Evolutionary conservation across 2,329 filamentous ascomycete species (phyloP), one percentile per base, ranked within the genome.

Genomic region (Davidsoniella neocaledoniae): DNA sequence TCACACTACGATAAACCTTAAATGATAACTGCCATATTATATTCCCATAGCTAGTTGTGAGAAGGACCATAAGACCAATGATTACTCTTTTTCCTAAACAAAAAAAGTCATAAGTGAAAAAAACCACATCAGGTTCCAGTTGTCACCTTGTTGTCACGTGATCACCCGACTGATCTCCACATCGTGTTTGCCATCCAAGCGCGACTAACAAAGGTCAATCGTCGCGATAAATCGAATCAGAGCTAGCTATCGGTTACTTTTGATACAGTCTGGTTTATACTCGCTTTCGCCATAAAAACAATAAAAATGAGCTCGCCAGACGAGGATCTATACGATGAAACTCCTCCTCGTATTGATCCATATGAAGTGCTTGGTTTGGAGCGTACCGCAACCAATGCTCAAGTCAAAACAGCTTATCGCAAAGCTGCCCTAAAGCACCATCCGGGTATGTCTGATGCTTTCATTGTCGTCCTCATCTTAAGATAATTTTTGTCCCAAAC

Each of bases 371-470:
- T 98, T 7, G 75, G 71, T 19, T 64, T 98, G 39, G 72, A 80
- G 37, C 76, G 77, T 54, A 69, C 75, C 48, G 87, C 87, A 12
- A 84, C 83, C 0, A 67, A 78, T 39, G 79, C 86, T 54, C 77
- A 94, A 59, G 76, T 98, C 67, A 95, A 93, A 63, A 79, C 77
- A 16, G 86, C 90, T 16, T 98, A 98, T 68, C 83, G 86, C 61
- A 94, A 93, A 63, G 78, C 83, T 46, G 91, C 91, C 3, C 71
- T 98, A 53, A 87, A 79, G 63, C 76, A 88, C 58, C 91, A 98
- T 59, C 85, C 85, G 58, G 83, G 83, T 90, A 73, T 57, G 66
- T 47, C n/a, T 25, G 37, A 17, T 45, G 25, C 17, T 12, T 4
- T 19, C 36, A 8, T 37, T 5, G 12, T 4, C 23, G n/a, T 19